phyloP scores from a whole-genome alignment of 2,329 filamentous ascomycete genomes.

The Colletotrichum acutatum region DNA sequence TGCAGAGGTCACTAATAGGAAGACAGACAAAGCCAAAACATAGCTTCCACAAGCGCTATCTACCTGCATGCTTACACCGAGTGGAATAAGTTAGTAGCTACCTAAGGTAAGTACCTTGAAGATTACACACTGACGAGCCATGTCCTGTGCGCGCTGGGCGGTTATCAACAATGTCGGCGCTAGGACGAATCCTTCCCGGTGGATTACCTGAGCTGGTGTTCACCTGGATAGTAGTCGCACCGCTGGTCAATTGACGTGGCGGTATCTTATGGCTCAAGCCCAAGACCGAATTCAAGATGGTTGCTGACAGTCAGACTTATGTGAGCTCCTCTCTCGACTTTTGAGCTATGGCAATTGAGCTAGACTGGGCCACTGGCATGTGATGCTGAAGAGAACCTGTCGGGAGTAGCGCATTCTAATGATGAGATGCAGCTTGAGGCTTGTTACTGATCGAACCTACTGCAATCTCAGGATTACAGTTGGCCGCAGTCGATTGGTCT shows the following conservation, averaged over 20 bases:
- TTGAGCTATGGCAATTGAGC: no score
- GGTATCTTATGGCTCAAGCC: not conserved
- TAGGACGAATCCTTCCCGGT: not conserved
- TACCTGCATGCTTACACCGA: not conserved
- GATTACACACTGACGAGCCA: not conserved
- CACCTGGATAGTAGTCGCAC: slow-evolving; percentile 1
- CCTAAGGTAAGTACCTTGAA: not conserved
- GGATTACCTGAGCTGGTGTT: slow-evolving; percentile 1
- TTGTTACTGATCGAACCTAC: not conserved
- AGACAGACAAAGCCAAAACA: not conserved
- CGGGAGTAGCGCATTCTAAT: not conserved
- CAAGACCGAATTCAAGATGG: slow-evolving; percentile 9
- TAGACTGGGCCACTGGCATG: not conserved
- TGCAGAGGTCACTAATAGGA: not conserved
- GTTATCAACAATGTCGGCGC: not conserved
- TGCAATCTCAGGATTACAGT: not conserved
- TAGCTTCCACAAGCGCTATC: not conserved
- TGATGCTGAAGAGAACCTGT: not conserved
- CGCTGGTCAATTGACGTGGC: slow-evolving; percentile 24
- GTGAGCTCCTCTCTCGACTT: not conserved
- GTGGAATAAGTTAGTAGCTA: not conserved
- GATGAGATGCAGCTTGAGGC: not conserved
- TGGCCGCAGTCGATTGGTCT: not conserved
- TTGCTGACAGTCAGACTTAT: not conserved
- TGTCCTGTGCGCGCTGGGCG: not conserved